Evolutionary conservation across 2,329 filamentous ascomycete genomes (phyloP).

Genomic region (Pleurostoma richardsiae): DNA sequence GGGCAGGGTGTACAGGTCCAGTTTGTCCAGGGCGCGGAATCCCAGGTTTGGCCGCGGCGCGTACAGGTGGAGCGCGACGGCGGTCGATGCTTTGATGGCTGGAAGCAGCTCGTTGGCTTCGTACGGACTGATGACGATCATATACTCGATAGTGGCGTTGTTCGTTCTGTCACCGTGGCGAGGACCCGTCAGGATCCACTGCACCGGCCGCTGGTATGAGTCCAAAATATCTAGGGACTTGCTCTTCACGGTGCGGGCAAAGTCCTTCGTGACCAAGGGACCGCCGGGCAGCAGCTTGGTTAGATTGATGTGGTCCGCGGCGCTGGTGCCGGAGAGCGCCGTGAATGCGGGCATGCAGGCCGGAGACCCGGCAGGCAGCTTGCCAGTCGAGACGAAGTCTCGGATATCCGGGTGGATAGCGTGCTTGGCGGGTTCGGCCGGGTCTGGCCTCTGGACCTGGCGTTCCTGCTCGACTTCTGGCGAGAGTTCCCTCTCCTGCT

Average conservation of each 20-base stretch:
- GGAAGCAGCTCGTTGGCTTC: slow-evolving; percentile 51
- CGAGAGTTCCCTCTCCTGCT: slow-evolving; percentile 64
- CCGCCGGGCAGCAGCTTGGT: slow-evolving; percentile 26
- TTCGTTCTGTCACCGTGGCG: slow-evolving; percentile 5
- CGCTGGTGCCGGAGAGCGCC: slow-evolving; percentile 32
- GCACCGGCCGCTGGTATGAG: slow-evolving; percentile 44
- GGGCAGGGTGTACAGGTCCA: slow-evolving; percentile 35
- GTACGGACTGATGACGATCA: slow-evolving; percentile 56
- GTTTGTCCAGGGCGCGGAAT: slow-evolving; percentile 33
- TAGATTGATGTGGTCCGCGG: slow-evolving; percentile 22
- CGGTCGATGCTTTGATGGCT: slow-evolving; percentile 23
- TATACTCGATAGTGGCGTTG: background rate
- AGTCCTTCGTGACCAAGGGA: slow-evolving; percentile 46
- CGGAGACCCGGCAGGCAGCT: slow-evolving; percentile 12
- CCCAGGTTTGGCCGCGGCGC: slow-evolving; percentile 34
- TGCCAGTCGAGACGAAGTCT: slow-evolving; percentile 31
- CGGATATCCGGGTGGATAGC: slow-evolving; percentile 34
- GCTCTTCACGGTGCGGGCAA: slow-evolving; percentile 33
- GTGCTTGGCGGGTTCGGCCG: slow-evolving; percentile 33
- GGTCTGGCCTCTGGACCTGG: slow-evolving; percentile 43
- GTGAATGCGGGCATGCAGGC: slow-evolving; percentile 41
- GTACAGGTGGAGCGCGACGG: slow-evolving; percentile 45
- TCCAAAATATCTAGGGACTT: slow-evolving; percentile 23
- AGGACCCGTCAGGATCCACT: slow-evolving; percentile 43
- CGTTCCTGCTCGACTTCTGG: slow-evolving; percentile 59